Conservation (phyloP, 2,329 filamentous ascomycete genomes). For the Aspergillus cejpii region DNA sequence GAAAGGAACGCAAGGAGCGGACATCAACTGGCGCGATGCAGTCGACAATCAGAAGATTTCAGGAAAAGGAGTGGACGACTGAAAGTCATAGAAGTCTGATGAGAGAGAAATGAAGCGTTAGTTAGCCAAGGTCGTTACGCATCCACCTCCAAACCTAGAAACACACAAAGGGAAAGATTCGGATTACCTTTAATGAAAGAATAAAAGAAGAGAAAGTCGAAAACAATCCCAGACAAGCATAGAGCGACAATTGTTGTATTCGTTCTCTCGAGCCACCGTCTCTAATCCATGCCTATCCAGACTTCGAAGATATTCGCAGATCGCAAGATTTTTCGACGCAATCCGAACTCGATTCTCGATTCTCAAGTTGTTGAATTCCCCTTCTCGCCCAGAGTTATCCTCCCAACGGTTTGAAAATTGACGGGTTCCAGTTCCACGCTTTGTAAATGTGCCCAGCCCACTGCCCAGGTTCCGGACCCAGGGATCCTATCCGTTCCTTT, state of each 20-base stretch:
- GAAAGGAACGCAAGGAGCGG: conserved; percentile 18
- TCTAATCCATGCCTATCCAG: not conserved
- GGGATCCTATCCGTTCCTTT: not conserved
- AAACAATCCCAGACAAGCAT: too few relatives aligned
- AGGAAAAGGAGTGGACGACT: conserved; percentile 2
- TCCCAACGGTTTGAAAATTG: conserved; percentile 1
- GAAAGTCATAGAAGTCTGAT: conserved; percentile 4
- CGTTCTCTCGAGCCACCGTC: not conserved
- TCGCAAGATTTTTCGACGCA: too few relatives aligned
- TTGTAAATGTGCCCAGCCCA: too few relatives aligned
- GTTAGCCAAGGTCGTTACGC: not conserved
- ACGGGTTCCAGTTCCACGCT: conserved; percentile 12
- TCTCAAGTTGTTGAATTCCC: not conserved
- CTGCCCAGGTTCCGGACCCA: conserved; percentile 13
- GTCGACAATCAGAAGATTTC: conserved; percentile 10
- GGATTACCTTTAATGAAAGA: not conserved
- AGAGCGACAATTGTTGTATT: not conserved
- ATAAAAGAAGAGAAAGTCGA: not conserved
- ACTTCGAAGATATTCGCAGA: not conserved
- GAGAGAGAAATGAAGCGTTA: conserved; percentile 4
- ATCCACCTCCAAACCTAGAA: not conserved
- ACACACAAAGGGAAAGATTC: not conserved
- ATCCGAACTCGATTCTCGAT: too few relatives aligned
- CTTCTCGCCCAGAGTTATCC: not conserved
- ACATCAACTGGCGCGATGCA: conserved; percentile 17